phyloP scores from a whole-genome alignment of 1,139 yeast genomes.

The Lodderomyces oxycetoniae region DNA sequence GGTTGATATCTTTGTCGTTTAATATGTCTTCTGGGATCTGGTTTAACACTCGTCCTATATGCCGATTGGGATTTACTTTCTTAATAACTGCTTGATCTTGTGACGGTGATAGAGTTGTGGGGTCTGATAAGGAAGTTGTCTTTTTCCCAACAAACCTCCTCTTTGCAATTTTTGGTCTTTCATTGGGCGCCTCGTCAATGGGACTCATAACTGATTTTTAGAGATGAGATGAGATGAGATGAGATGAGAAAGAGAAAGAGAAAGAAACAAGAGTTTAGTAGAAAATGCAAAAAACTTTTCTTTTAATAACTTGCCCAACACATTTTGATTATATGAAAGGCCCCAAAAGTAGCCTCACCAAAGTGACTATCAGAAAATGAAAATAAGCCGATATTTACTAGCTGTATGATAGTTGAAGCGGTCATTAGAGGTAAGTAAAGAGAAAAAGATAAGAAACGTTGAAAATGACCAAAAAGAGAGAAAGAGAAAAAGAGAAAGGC shows the following conservation, averaged over 20 bases:
- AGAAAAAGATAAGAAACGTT: no score
- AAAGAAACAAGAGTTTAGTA: no score
- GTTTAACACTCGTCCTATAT: constrained; percentile 60
- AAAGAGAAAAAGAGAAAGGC: no score
- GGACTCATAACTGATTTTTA: constrained; percentile 9
- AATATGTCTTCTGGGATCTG: constrained; percentile 90
- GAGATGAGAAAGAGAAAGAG: neutral
- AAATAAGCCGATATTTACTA: no score
- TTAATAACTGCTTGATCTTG: constrained; percentile 18
- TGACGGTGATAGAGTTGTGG: neutral
- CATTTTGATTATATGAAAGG: no score
- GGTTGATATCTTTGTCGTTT: constrained; percentile 71
- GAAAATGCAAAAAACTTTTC: no score
- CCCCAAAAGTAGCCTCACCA: no score
- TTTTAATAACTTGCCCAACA: no score
- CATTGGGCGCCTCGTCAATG: constrained; percentile 5
- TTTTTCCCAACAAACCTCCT: constrained; percentile 36
- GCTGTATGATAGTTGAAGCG: no score
- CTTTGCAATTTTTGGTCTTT: constrained; percentile 16
- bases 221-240: neutral
- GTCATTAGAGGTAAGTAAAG: no score
- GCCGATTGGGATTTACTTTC: constrained; percentile 16
- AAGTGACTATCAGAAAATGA: no score
- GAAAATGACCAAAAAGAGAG: no score
- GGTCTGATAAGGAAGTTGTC: constrained; percentile 12